Base-by-base conservation (phyloP, 805 yeast species). In the Clavispora santaluciae region DNA sequence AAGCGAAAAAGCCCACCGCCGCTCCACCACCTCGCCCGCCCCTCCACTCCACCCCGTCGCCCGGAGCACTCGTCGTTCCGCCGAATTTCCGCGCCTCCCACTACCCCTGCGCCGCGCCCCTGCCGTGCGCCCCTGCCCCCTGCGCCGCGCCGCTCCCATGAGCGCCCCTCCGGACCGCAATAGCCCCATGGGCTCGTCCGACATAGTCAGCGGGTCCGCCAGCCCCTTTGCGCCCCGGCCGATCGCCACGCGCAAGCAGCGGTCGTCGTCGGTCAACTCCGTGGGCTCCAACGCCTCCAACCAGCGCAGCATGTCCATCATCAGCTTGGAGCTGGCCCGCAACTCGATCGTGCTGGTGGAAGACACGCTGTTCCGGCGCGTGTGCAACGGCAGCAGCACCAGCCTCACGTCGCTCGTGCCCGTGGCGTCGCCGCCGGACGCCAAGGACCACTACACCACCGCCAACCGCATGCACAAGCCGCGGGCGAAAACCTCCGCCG, bases 341-440 rank as follows among this genome's bases (percentile, higher is more conserved):
- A 68, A 68, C 46, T 63, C 69, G 21, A 67, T 68, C 12, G 66
- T 64, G 5, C 63, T 69, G 9, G 54, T 63, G 1, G 74, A 68
- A 39, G 74, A 68, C 39, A 46, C 43, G 26, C 43, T 53, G 35
- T 36, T 50, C 15, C 50, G 60, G 22, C 57, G 58, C 21, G 57
- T 66, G 2, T 46, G 73, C 36, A 66, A 65, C 43, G 62, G 63
- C 45, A 63, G 70, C 43, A 48, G 51, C 36, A 49, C 60, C 15
- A 52, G 59, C 36, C 43, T 59, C 30, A 48, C 49, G 13, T 49
- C 56, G 8, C 36, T 55, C 10, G 41, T 38, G 11, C 44, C 48
- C 6, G 41, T 44, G 12, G 44, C 36, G 8, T 40, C 49, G 9
- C 47, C 52, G 7, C 21, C 24, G 11, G 51, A 46, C 22, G 16